A percentile compares a stretch with the other conserved stretches of the same genome.
These are phyloP conservation scores for Paraphaeosphaeria minitans DNA, from an alignment of 2,329 filamentous ascomycete genomes.

Conservation along the genomic window DNA sequence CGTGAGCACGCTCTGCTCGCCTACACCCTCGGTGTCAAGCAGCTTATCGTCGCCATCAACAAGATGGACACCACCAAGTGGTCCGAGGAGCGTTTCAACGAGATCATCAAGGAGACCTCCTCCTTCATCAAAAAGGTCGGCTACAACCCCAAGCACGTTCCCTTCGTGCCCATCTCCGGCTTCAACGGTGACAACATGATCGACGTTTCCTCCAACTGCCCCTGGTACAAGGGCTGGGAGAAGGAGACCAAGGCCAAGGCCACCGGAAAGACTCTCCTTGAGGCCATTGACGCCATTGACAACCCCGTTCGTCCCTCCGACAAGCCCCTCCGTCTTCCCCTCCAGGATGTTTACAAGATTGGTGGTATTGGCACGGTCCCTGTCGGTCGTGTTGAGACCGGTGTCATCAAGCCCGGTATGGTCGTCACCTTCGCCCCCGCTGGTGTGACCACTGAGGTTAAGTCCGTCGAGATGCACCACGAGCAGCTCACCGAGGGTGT, in stretches of 20 bases:
- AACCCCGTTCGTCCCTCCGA: conserved; percentile 89
- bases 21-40: conserved; percentile 99
- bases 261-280: conserved; percentile 95
- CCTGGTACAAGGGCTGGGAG: conserved; percentile 99
- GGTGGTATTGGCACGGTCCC: conserved; percentile 99
- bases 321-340: conserved; percentile 99
- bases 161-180: conserved; percentile 99
- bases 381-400: conserved; percentile 99
- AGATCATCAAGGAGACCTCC: conserved; percentile 99
- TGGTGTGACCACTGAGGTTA: conserved; percentile 99
- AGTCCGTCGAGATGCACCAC: conserved; percentile 99
- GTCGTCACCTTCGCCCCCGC: conserved; percentile 98
- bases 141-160: conserved; percentile 98
- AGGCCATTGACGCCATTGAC: conserved; percentile 98
- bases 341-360: conserved; percentile 99
- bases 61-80: conserved; percentile 99
- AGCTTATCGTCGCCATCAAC: conserved; percentile 99
- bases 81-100: conserved; percentile 93
- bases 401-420: conserved; percentile 83
- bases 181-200: conserved; percentile 99
- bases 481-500: conserved; percentile 95
- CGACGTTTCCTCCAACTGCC: conserved; percentile 83
- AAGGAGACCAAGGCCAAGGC: conserved; percentile 94
- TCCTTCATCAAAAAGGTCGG: conserved; percentile 99
- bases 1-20: conserved; percentile 99